A percentile compares a stretch with the other conserved stretches of the same genome.
phyloP scores from a whole-genome alignment of 257 asterid species.

The Scutellaria baicalensis region DNA sequence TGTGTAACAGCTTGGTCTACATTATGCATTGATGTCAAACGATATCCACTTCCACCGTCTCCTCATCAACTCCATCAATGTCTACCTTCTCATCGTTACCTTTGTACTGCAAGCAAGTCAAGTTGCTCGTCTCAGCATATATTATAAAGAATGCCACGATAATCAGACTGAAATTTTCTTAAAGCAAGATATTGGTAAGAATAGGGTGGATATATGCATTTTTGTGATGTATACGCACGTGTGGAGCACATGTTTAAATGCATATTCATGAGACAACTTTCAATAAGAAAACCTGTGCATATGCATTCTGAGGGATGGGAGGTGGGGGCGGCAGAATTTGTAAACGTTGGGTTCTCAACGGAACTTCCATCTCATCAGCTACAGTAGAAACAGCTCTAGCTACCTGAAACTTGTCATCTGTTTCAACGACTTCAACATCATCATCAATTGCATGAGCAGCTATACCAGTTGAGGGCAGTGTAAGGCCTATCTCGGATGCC shows the following conservation, averaged over 20 bases:
- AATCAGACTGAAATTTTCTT: not conserved
- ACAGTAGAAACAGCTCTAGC: slow-evolving; percentile 18
- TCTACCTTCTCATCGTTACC: slow-evolving; percentile 46
- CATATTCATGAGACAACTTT: not conserved
- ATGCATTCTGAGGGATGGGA: slow-evolving; percentile 44
- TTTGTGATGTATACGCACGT: too few species aligned
- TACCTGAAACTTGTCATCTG: slow-evolving; percentile 38
- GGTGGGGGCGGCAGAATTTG: slow-evolving; percentile 68
- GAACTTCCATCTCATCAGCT: slow-evolving; percentile 25
- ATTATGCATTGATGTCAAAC: slow-evolving; percentile 28
- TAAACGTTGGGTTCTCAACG: slow-evolving; percentile 16
- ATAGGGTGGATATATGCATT: not conserved
- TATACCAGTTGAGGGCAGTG: slow-evolving; percentile 68
- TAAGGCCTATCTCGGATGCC: slow-evolving; percentile 32
- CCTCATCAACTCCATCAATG: slow-evolving; percentile 54
- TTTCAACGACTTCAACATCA: slow-evolving; percentile 54
- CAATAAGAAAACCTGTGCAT: slow-evolving; percentile 42
- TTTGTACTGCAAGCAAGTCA: slow-evolving; percentile 53
- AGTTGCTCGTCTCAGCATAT: slow-evolving; percentile 12
- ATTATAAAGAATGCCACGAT: too few species aligned
- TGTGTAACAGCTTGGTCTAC: not conserved
- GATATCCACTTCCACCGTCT: slow-evolving; percentile 58
- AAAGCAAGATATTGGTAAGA: not conserved
- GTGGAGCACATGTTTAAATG: not conserved
- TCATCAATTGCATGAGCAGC: slow-evolving; percentile 84